Evolutionary conservation across 1,139 yeast genomes (phyloP).

Genomic region (Blastobotrys elegans): DNA sequence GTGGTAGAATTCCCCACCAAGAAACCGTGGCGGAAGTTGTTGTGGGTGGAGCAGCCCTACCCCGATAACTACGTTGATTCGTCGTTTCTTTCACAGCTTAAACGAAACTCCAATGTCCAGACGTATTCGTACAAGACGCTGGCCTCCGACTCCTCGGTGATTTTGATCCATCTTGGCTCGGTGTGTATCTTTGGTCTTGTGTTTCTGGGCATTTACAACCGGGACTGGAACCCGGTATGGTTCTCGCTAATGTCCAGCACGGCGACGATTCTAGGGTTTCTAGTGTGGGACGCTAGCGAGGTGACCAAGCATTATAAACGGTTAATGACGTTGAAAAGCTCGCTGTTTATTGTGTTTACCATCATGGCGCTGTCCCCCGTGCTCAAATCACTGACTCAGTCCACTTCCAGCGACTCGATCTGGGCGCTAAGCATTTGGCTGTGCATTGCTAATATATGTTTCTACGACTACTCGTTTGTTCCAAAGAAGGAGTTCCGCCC

Average conservation of each 20-base stretch:
- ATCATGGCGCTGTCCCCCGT: slow-evolving; percentile 82
- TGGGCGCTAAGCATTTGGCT: slow-evolving; percentile 89
- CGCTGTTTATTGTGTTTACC: slow-evolving; percentile 61
- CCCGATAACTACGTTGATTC: slow-evolving; percentile 89
- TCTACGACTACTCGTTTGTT: slow-evolving; percentile 54
- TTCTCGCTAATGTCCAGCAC: slow-evolving; percentile 31
- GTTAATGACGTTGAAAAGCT: slow-evolving; percentile 49
- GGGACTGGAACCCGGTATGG: slow-evolving; percentile 32
- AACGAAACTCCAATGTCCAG: slow-evolving; percentile 70
- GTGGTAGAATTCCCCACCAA: slow-evolving; percentile 11
- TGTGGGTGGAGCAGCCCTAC: slow-evolving; percentile 83
- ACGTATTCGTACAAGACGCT: slow-evolving; percentile 60
- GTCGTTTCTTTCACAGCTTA: slow-evolving; percentile 72
- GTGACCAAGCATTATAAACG: slow-evolving; percentile 10
- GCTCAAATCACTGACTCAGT: slow-evolving; percentile 76
- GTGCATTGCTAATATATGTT: slow-evolving; percentile 58
- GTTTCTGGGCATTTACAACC: slow-evolving; percentile 47
- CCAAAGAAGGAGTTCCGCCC: slow-evolving; percentile 40
- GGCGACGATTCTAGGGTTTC: slow-evolving; percentile 37
- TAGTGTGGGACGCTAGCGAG: slow-evolving; percentile 32
- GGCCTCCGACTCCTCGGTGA: slow-evolving; percentile 61
- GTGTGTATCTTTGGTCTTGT: slow-evolving; percentile 56
- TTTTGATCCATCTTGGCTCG: slow-evolving; percentile 60
- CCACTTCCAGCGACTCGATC: slow-evolving; percentile 90
- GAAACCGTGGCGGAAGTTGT: slow-evolving; percentile 70